Percentiles rank a stretch among this genome's conserved stretches.
Evolutionary conservation across 2,329 filamentous ascomycete species (phyloP).

Genomic region (Ophiostoma perfectum): DNA sequence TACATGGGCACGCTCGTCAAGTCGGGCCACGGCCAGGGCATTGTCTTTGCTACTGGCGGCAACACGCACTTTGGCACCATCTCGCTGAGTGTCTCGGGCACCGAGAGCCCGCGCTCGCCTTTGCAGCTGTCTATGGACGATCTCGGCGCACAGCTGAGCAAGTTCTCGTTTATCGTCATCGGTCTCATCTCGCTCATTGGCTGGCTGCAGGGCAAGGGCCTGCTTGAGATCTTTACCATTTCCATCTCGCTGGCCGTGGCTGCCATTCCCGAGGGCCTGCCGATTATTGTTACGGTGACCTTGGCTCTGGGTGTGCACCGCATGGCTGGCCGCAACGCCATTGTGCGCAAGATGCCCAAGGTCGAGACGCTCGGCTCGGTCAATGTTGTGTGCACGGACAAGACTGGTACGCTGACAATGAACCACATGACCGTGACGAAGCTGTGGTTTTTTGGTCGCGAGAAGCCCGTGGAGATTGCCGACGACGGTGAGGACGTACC

Average conservation of each 20-base stretch:
- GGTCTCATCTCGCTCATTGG: conserved; percentile 88
- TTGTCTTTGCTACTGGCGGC: conserved; percentile 94
- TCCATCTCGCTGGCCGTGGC: conserved; percentile 95
- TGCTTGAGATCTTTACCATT: conserved; percentile 95
- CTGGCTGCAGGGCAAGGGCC: conserved; percentile 78
- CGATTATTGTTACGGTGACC: conserved; percentile 97
- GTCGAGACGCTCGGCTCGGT: conserved; percentile 98
- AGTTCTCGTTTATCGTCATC: conserved; percentile 93
- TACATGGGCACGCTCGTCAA: conserved; percentile 98
- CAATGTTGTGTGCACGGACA: conserved; percentile 98
- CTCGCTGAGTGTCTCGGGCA: conserved; percentile 86
- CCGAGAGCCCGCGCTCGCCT: conserved; percentile 90
- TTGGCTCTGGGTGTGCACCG: conserved; percentile 89
- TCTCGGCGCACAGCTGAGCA: conserved; percentile 92
- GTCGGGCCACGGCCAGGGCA: conserved; percentile 88
- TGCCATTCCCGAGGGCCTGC: conserved; percentile 90
- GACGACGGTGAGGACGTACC: conserved; percentile 39
- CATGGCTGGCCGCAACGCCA: conserved; percentile 93
- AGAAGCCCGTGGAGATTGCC: conserved; percentile 47
- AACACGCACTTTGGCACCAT: conserved; percentile 96
- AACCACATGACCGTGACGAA: conserved; percentile 98
- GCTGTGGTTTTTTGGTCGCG: conserved; percentile 85
- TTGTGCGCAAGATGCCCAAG: conserved; percentile 90
- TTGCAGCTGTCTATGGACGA: conserved; percentile 95
- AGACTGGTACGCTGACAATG: conserved; percentile 90